Evolutionary conservation across 2,329 filamentous ascomycete genomes (phyloP), one percentile per base, ranked within the genome.

Genomic region (Sporothrix curviconia): DNA sequence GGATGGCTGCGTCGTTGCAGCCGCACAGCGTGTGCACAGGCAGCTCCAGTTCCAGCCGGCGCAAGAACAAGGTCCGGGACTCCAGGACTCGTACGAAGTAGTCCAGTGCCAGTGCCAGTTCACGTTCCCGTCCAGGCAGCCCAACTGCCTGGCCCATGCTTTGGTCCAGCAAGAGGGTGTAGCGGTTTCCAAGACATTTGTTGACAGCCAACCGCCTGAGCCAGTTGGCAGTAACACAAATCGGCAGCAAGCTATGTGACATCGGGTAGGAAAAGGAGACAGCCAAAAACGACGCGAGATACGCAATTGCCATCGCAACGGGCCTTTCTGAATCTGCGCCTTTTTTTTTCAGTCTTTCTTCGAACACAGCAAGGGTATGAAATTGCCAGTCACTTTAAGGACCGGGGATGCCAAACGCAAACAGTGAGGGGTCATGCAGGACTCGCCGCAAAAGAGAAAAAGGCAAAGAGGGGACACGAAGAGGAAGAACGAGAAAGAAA

Each of bases 391-490:
- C 28, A 12, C 43, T 22, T 25, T 30, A 36, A 54, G 43, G 43
- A 42, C 54, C 44, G n/a, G 11, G 34, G 25, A 49, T 50, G 28
- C 46, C 54, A 57, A 52, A 58, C 40, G 17, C 30, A 55, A 47
- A 30, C 34, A 24, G 17, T 40, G 43, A 49, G 34, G 34, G 36
- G 12, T n/a, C 24, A 36, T 49, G 44, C 43, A 56, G 24, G 25
- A 40, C 22, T n/a, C n/a, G n/a, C n/a, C n/a, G n/a, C n/a, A n/a
- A n/a, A 22, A 8, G 19, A 40, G 14, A 12, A 32, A 9, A 14
- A 34, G 25, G n/a, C 28, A 30, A 32, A 39, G 8, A 22, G 12
- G 15, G 30, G n/a, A n/a, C n/a, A 37, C 12, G 25, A 40, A 19
- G 30, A 34, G 17, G 44, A 11, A 36, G 17, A 25, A 28, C 7